Conservation (phyloP, 2,329 filamentous ascomycete species). For the Aspergillus clavatus region DNA sequence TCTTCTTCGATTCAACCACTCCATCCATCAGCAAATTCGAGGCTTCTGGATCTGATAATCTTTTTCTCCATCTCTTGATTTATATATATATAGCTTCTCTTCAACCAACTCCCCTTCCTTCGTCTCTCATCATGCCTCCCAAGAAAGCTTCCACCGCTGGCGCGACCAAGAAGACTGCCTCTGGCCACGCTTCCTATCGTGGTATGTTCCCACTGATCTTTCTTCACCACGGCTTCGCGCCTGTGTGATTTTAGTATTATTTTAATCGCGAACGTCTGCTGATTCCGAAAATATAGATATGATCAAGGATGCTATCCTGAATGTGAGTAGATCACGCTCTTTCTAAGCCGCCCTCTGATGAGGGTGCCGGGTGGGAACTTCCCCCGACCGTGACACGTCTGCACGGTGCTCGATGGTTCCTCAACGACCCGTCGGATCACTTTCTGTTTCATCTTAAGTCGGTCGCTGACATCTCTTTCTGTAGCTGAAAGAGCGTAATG, state of each 20-base stretch:
- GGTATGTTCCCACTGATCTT: slow-evolving; percentile 51
- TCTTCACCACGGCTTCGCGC: slow-evolving; percentile 45
- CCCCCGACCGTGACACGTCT: slow-evolving; percentile 36
- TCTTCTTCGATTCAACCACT: slow-evolving; percentile 17
- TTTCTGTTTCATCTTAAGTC: slow-evolving; percentile 20
- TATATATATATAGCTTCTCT: slow-evolving; percentile 13
- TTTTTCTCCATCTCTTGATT: slow-evolving; percentile 5
- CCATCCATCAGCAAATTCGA: slow-evolving; percentile 15
- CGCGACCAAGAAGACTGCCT: slow-evolving; percentile 55
- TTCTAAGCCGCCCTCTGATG: slow-evolving; percentile 43
- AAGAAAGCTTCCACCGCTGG: slow-evolving; percentile 56
- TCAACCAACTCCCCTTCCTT: slow-evolving; percentile 9
- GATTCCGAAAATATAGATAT: slow-evolving; percentile 56
- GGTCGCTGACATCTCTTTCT: slow-evolving; percentile 47
- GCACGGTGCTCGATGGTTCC: slow-evolving; percentile 17
- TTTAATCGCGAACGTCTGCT: slow-evolving; percentile 52
- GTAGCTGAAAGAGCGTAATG: slow-evolving; percentile 66
- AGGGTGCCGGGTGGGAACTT: slow-evolving; percentile 31
- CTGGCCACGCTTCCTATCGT: slow-evolving; percentile 61
- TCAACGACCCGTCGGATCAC: slow-evolving; percentile 21
- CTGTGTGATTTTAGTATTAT: slow-evolving; percentile 30
- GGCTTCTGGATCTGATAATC: slow-evolving; percentile 9
- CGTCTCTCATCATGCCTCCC: slow-evolving; percentile 56
- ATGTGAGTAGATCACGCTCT: slow-evolving; percentile 57
- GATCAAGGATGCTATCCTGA: slow-evolving; percentile 68